Base-by-base conservation (phyloP, 257 asterid species). In the Nicotiana sylvestris region DNA sequence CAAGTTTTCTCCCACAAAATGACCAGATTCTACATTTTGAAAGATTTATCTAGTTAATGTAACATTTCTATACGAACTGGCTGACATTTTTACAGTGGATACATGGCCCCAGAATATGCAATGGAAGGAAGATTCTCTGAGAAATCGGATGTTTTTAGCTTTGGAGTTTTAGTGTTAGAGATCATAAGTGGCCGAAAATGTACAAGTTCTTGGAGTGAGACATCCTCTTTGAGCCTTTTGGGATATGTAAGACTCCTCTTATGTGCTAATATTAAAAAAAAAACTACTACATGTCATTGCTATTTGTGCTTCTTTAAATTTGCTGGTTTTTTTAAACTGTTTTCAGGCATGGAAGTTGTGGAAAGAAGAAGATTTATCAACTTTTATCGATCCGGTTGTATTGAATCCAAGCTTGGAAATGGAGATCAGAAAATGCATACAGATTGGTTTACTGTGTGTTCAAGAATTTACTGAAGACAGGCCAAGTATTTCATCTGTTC, bases 71-170 rank as follows among this genome's bases (percentile, higher is more conserved):
- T 61, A 9, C 33, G 21, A 58, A 60, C 33, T 10, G 11, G 2
- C 15, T 78, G 67, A 33, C 29, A 32, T 33, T 3, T 77, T 57
- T 35, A n/a, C 76, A 92, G 95, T 69, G 93, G 97, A 37, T 92
- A 90, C 87, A 91, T 92, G 93, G 91, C 95, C 4, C 96, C 96
- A 0, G 93, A 93, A 86, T 92, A 91, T 51, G 96, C 95, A 0
- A 89, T 90, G 92, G 90, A 89, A 35, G 97, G 97, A 5, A 89
- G 86, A 9, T 92, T 91, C 81, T 93, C 93, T 0, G 84, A 82
- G 10, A 92, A 90, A 85, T 93, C 94, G 1, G 94, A 92, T 30
- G 90, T 92, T 60, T 90, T 87, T 76, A 92, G 96, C 78, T 92
- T 89, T 35, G 93, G 93, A 10, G 92, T 93, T 70, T 39, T 91